phyloP scores from a whole-genome alignment of 2,329 filamentous ascomycete species.

The Scorias spongiosa region DNA sequence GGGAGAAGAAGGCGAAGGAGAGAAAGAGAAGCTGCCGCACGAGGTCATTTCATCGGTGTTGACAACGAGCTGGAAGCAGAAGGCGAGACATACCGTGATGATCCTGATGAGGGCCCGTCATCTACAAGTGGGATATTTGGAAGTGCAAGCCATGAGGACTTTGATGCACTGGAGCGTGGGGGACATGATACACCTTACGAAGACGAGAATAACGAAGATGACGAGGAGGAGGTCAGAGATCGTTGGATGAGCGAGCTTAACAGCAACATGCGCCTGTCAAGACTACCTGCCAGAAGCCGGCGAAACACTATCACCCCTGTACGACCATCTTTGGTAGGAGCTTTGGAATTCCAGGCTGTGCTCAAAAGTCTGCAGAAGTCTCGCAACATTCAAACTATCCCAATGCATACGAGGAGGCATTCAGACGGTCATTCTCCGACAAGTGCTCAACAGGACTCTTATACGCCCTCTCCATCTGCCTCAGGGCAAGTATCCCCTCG shows the following conservation, averaged over 20 bases:
- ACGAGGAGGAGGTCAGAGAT: slow-evolving; percentile 48
- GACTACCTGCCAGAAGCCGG: slow-evolving; percentile 48
- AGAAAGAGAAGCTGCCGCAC: slow-evolving; percentile 54
- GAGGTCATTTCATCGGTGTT: slow-evolving; percentile 54
- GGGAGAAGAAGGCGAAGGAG: slow-evolving; percentile 46
- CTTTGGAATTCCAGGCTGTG: slow-evolving; percentile 82
- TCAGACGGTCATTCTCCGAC: slow-evolving; percentile 45
- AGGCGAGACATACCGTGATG: slow-evolving; percentile 34
- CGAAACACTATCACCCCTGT: slow-evolving; percentile 71
- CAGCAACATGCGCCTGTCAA: slow-evolving; percentile 80
- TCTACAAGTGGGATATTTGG: slow-evolving; percentile 21
- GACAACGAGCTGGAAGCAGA: slow-evolving; percentile 44
- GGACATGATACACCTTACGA: slow-evolving; percentile 21
- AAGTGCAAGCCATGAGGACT: slow-evolving; percentile 45
- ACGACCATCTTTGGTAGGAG: slow-evolving; percentile 81
- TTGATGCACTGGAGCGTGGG: slow-evolving; percentile 43
- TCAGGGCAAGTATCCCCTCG: slow-evolving; percentile 26
- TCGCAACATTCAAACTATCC: slow-evolving; percentile 56
- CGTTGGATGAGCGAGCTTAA: slow-evolving; percentile 64
- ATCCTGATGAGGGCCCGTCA: slow-evolving; percentile 33
- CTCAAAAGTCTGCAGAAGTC: slow-evolving; percentile 75
- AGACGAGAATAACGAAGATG: slow-evolving; percentile 44
- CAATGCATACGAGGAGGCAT: slow-evolving; percentile 54
- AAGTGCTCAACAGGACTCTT: slow-evolving; percentile 31
- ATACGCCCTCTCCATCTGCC: slow-evolving; percentile 33